phyloP scores from a whole-genome alignment of 805 yeast species.

The Blastobotrys terrestris region DNA sequence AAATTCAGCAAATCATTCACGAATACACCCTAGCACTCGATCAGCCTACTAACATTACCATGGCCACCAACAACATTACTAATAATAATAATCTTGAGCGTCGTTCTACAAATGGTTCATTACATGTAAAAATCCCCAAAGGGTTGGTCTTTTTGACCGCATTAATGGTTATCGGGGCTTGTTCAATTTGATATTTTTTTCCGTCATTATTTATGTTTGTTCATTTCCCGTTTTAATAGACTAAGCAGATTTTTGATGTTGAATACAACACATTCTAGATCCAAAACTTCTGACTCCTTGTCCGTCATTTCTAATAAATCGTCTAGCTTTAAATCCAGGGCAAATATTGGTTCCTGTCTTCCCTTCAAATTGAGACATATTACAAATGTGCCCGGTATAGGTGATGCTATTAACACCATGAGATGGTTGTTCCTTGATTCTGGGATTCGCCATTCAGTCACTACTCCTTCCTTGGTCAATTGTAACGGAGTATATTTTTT shows the following conservation, averaged over 20 bases:
- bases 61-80: background rate
- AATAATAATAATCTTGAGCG: background rate
- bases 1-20: background rate
- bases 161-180: background rate
- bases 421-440: slow-evolving; percentile 20
- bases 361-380: slow-evolving; percentile 28
- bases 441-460: slow-evolving; percentile 25
- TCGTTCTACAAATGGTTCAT: background rate
- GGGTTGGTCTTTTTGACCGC: background rate
- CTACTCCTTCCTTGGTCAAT: slow-evolving; percentile 24
- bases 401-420: slow-evolving; percentile 25
- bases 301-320: slow-evolving; percentile 29
- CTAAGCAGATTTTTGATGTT: slow-evolving; percentile 21
- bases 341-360: slow-evolving; percentile 26
- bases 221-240: slow-evolving; percentile 24
- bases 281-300: slow-evolving; percentile 20
- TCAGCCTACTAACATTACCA: too few species aligned
- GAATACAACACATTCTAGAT: slow-evolving; percentile 27
- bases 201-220: slow-evolving; percentile 9
- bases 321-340: slow-evolving; percentile 29
- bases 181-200: background rate
- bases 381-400: slow-evolving; percentile 29
- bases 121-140: background rate
- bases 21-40: background rate
- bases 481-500: slow-evolving; percentile 24